Evolutionary conservation across 164 flowering plant genomes (phyloP).

Genomic region (Liquidambar formosana): DNA sequence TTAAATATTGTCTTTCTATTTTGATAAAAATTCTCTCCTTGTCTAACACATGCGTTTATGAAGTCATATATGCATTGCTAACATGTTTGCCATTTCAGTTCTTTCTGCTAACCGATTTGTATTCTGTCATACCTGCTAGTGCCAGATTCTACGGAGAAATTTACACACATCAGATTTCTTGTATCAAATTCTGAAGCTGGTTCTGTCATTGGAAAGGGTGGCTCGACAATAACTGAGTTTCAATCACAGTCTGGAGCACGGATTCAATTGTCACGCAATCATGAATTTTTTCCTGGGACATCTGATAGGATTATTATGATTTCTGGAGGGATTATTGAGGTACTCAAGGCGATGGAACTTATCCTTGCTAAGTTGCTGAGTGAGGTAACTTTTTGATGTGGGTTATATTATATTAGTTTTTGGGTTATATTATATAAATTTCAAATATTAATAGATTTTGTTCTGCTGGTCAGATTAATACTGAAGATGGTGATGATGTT

Average conservation of each 20-base stretch:
- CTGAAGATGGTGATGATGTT: constrained; percentile 69
- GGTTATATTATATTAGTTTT: background rate
- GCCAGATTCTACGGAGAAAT: constrained; percentile 61
- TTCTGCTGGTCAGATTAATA: constrained; percentile 46
- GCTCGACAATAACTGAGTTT: constrained; percentile 89
- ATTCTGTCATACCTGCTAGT: constrained; percentile 4
- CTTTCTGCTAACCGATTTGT: constrained; percentile 1
- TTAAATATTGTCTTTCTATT: background rate
- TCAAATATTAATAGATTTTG: background rate
- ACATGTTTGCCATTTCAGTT: background rate
- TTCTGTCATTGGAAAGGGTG: constrained; percentile 97
- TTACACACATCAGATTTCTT: constrained; percentile 77
- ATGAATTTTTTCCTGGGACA: constrained; percentile 95
- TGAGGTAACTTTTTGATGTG: constrained; percentile 61
- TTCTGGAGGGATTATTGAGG: constrained; percentile 67
- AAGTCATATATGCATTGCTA: background rate
- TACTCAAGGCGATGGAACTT: constrained; percentile 77
- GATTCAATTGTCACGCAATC: constrained; percentile 90
- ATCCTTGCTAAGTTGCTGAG: constrained; percentile 69
- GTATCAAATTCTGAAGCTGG: constrained; percentile 98
- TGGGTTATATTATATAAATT: background rate
- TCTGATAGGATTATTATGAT: constrained; percentile 92
- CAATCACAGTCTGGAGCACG: constrained; percentile 91
- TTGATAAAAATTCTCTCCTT: background rate
- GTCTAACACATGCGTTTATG: background rate